Evolutionary conservation across 768 basidiomycete species (phyloP).

Genomic region (Russula sp.): DNA sequence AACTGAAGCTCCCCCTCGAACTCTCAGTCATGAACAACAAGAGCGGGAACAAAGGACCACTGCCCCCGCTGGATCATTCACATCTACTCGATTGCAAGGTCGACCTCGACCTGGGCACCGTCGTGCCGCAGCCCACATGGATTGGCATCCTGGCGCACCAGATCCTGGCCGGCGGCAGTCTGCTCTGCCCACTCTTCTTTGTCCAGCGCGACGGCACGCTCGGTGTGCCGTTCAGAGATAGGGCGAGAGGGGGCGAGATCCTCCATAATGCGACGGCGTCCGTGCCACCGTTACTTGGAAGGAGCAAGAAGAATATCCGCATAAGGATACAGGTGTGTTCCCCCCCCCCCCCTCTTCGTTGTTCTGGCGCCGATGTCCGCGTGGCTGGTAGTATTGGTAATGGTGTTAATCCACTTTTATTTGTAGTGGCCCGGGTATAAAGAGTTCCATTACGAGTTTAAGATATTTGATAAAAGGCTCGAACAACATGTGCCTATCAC

Average conservation of each 20-base stretch:
- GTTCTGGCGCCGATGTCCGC: no score
- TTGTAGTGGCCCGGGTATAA: constrained; percentile 13
- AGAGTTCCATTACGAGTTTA: constrained; percentile 7
- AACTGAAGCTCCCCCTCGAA: neutral
- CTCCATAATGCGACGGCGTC: neutral
- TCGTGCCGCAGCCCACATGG: constrained; percentile 10
- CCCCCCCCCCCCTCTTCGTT: neutral
- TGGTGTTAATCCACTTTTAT: neutral
- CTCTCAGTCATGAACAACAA: neutral
- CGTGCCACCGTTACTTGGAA: neutral
- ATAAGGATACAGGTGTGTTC: neutral
- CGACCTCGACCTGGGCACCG: constrained; percentile 1
- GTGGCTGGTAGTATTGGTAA: neutral
- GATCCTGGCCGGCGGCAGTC: neutral
- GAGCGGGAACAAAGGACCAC: no score
- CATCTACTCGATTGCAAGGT: neutral
- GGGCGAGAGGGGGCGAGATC: neutral
- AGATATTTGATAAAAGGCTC: constrained; percentile 3
- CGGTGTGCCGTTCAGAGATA: constrained; percentile 4
- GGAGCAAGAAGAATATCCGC: constrained; percentile 2
- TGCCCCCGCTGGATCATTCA: neutral
- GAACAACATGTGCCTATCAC: neutral
- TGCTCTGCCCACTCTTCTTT: constrained; percentile 1
- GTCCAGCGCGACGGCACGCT: neutral
- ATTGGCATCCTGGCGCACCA: neutral